Evolutionary conservation across 805 yeast genomes (phyloP), one percentile per base, ranked within the genome.

Genomic region (Kregervanrija fluxuum): DNA sequence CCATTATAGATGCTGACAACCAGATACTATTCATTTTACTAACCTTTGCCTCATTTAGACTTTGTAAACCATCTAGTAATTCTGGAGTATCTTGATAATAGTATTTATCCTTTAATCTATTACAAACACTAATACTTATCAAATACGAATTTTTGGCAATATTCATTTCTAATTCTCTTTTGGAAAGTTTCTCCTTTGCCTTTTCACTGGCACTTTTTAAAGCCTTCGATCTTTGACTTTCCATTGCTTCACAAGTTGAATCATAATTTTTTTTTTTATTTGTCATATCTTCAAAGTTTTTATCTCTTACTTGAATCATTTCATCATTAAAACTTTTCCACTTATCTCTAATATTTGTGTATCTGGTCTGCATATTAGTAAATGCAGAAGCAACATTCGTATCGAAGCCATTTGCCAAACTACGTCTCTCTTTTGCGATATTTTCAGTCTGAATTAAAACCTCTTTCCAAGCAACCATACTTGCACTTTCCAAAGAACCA

Each of bases 81-180:
- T 90, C 96, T 0, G 99, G 99, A 22, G 89, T 67, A 62, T 93
- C 98, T 66, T 91, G 97, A 59, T 84, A 89, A 62, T 72, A 90
- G 66, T 80, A 89, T 64, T 93, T 93, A 63, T 91, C 98, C 65
- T 93, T 93, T 47, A 90, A 67, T 48, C 98, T 74, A 65, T 93
- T 93, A 43, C 95, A 93, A 28, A 86, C 77, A 55, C 80, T 85
- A 59, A 93, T 82, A 52, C 79, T 79, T 46, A 93, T 75, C 52
- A 93, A 65, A 62, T 93, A 93, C 30, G 74, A 74, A 65, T 91
- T 91, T 62, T 93, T 93, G n/a, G 82, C 79, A 45, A 74, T 74
- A 62, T 89, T 85, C 99, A 93, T 93, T 33, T 84, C 93, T 4
- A 67, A 58, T 56, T 84, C 84, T 51, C 79, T 79, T 30, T 82